phyloP scores from a whole-genome alignment of 441 rosid species.

The Dalechampia spathulata region DNA sequence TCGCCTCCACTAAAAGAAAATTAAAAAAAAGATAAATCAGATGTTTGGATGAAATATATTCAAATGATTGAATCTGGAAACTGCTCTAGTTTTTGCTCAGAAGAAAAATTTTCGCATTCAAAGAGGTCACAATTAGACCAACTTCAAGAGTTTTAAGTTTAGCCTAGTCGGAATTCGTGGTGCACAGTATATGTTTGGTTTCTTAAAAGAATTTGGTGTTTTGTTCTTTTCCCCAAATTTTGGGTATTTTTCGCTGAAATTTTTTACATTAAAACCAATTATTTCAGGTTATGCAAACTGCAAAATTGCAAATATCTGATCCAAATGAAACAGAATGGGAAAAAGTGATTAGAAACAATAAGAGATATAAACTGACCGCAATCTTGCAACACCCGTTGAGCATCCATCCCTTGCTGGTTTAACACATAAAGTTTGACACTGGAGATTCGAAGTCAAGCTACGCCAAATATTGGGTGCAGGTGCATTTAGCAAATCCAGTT shows the following conservation, averaged over 20 bases:
- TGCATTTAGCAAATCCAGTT: constrained; percentile 49
- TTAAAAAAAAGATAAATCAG: too few species aligned
- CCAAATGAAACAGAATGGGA: background rate
- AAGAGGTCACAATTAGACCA: too few species aligned
- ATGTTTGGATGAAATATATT: background rate
- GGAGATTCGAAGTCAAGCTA: constrained; percentile 58
- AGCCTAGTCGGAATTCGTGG: too few species aligned
- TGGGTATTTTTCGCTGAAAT: too few species aligned
- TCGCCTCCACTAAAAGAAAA: background rate
- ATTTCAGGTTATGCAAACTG: background rate
- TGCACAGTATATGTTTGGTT: too few species aligned
- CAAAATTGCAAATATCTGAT: background rate
- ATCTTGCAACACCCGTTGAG: constrained; percentile 96
- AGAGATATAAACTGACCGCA: constrained; percentile 44
- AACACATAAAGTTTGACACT: constrained; percentile 69
- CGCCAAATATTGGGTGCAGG: constrained; percentile 51
- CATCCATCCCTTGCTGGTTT: constrained; percentile 98
- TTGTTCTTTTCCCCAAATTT: too few species aligned
- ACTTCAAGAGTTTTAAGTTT: too few species aligned
- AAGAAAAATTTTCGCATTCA: too few species aligned
- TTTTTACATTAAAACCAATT: too few species aligned
- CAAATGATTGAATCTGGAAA: background rate
- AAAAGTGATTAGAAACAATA: background rate
- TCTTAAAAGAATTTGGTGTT: too few species aligned
- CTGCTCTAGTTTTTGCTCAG: background rate